phyloP scores from a whole-genome alignment of 805 yeast species.

The Cyberlindnera mrakii region DNA sequence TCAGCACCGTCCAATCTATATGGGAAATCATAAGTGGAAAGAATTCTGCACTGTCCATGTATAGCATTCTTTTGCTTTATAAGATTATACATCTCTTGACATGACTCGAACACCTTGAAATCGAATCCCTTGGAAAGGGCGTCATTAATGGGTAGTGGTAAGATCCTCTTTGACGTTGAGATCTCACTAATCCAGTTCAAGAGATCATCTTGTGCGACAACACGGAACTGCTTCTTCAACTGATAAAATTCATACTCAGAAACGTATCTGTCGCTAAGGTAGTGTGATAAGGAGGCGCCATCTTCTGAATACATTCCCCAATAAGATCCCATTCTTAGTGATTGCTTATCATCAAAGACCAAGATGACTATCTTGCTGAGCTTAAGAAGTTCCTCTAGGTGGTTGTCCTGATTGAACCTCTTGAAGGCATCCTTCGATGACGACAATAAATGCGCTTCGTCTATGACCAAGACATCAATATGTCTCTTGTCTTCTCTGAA shows the following conservation, averaged over 20 bases:
- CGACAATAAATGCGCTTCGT: constrained; percentile 40
- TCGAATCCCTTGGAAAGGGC: constrained; percentile 18
- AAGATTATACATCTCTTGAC: constrained; percentile 34
- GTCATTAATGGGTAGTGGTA: constrained; percentile 28
- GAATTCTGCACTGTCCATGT: constrained; percentile 36
- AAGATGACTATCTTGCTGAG: constrained; percentile 33
- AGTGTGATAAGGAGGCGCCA: constrained; percentile 30
- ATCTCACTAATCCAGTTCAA: constrained; percentile 34
- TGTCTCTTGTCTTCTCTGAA: constrained; percentile 3
- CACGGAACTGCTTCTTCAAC: constrained; percentile 36
- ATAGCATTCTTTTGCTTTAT: constrained; percentile 25
- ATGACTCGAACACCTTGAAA: constrained; percentile 34
- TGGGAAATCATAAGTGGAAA: constrained; percentile 42
- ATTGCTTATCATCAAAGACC: constrained; percentile 41
- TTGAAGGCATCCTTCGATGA: constrained; percentile 40
- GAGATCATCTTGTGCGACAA: constrained; percentile 33
- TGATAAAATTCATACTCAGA: constrained; percentile 16
- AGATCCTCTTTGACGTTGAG: constrained; percentile 29
- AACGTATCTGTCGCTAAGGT: constrained; percentile 2
- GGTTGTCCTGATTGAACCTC: constrained; percentile 38
- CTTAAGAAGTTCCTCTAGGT: constrained; percentile 33
- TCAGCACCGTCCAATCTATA: constrained; percentile 39
- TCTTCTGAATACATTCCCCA: constrained; percentile 29
- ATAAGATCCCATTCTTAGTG: constrained; percentile 40
- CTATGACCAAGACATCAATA: constrained; percentile 35